Percentiles rank a stretch among this genome's conserved stretches.
Evolutionary conservation across 2,329 filamentous ascomycete species (phyloP).

Genomic region (Stagonosporopsis cucurbitacearum): DNA sequence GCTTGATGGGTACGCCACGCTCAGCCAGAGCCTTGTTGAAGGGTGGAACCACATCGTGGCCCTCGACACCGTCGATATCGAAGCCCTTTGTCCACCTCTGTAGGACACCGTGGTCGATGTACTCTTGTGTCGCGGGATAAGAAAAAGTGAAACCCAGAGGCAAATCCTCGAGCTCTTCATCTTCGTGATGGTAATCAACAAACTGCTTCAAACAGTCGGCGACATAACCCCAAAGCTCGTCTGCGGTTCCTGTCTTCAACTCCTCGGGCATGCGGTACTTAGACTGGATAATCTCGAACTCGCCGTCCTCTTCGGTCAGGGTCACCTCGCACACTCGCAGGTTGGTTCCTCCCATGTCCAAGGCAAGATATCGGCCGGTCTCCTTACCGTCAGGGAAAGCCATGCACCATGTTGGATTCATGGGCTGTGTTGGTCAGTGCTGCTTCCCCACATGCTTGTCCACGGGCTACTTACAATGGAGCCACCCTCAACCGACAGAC

Average conservation of each 20-base stretch:
- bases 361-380: slow-evolving; percentile 83
- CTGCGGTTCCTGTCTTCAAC: slow-evolving; percentile 82
- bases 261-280: slow-evolving; percentile 96
- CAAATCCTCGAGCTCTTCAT: slow-evolving; percentile 67
- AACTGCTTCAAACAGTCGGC: slow-evolving; percentile 94
- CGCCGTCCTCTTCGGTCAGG: slow-evolving; percentile 83
- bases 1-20: slow-evolving; percentile 84
- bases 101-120: slow-evolving; percentile 89
- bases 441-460: slow-evolving; percentile 67
- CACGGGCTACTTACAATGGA: slow-evolving; percentile 74
- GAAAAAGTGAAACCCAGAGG: slow-evolving; percentile 96
- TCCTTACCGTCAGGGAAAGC: slow-evolving; percentile 86
- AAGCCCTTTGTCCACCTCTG: slow-evolving; percentile 99
- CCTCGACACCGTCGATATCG: slow-evolving; percentile 90
- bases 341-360: slow-evolving; percentile 98
- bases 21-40: slow-evolving; percentile 80
- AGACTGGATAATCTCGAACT: slow-evolving; percentile 95
- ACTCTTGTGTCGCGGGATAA: slow-evolving; percentile 91
- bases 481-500: slow-evolving; percentile 83
- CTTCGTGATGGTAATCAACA: slow-evolving; percentile 82
- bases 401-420: slow-evolving; percentile 99
- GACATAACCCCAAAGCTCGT: slow-evolving; percentile 94
- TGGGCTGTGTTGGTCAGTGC: slow-evolving; percentile 80
- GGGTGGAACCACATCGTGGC: slow-evolving; percentile 86
- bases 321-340: slow-evolving; percentile 94